phyloP scores from a whole-genome alignment of 1,139 yeast species.

The Taiozyma sp. region DNA sequence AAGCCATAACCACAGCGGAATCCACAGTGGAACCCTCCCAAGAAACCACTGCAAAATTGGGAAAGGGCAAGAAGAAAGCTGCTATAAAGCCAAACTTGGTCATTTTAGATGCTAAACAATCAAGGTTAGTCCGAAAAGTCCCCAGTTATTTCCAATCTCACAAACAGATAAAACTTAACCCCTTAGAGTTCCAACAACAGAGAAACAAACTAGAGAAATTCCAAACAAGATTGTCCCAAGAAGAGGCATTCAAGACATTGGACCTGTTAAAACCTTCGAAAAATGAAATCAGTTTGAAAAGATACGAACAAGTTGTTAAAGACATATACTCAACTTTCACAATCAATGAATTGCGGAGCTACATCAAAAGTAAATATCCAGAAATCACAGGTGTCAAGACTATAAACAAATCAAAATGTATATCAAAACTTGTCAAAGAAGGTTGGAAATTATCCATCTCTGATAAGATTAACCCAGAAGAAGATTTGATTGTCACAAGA shows the following conservation, averaged over 20 bases:
- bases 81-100: constrained; percentile 19
- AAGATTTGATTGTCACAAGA: constrained; percentile 34
- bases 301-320: constrained; percentile 25
- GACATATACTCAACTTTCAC: constrained; percentile 27
- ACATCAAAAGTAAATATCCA: constrained; percentile 19
- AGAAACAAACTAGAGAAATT: constrained; percentile 1
- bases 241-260: constrained; percentile 27
- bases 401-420: constrained; percentile 20
- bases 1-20: neutral
- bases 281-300: constrained; percentile 22
- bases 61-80: constrained; percentile 20
- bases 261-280: constrained; percentile 26
- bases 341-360: constrained; percentile 25
- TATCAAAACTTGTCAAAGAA: constrained; percentile 29
- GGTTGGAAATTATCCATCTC: constrained; percentile 39
- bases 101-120: constrained; percentile 19
- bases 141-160: constrained; percentile 1
- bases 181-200: constrained; percentile 3
- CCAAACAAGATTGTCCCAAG: constrained; percentile 17
- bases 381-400: constrained; percentile 5
- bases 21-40: no score
- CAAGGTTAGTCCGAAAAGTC: constrained; percentile 11
- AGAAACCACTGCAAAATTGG: constrained; percentile 3
- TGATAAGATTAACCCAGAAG: constrained; percentile 30
- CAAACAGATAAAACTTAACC: neutral